Percentiles rank a stretch among this genome's conserved stretches.
phyloP scores from a whole-genome alignment of 1,284 basidiomycete genomes.

The Ustilago curta region DNA sequence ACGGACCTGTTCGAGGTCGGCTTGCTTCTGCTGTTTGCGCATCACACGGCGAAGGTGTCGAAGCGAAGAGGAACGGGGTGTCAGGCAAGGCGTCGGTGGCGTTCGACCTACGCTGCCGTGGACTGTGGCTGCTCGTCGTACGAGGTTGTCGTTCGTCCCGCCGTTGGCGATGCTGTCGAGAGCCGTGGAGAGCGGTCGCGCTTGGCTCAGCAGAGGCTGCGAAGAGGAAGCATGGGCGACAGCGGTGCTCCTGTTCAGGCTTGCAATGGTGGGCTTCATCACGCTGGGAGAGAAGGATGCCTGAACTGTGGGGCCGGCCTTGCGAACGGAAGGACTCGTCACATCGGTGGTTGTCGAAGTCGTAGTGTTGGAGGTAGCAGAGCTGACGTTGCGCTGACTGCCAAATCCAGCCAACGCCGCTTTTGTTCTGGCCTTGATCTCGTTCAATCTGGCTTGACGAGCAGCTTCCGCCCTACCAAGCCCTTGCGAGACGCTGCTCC shows the following conservation, averaged over 20 bases:
- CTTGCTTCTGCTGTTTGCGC: slow-evolving; percentile 40
- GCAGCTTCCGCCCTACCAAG: slow-evolving; percentile 37
- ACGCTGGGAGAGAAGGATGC: slow-evolving; percentile 38
- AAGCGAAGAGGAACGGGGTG: slow-evolving; percentile 43
- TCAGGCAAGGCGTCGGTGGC: slow-evolving; percentile 22
- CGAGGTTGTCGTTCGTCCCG: not conserved
- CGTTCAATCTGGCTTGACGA: slow-evolving; percentile 39
- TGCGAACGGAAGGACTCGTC: slow-evolving; percentile 4
- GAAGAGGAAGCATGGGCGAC: slow-evolving; percentile 16
- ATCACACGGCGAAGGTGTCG: slow-evolving; percentile 39
- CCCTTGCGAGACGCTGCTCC: slow-evolving; percentile 39
- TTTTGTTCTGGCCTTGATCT: slow-evolving; percentile 43
- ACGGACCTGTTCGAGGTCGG: slow-evolving; percentile 27
- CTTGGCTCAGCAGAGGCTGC: slow-evolving; percentile 17
- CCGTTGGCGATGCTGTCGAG: not conserved
- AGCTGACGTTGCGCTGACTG: slow-evolving; percentile 25
- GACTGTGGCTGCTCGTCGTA: slow-evolving; percentile 37
- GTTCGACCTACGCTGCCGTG: slow-evolving; percentile 21
- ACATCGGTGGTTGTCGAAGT: not conserved
- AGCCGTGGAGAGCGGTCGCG: not conserved
- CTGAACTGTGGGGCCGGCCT: slow-evolving; percentile 5
- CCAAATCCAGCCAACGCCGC: slow-evolving; percentile 36
- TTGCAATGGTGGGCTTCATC: slow-evolving; percentile 38
- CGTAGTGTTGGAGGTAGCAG: not conserved
- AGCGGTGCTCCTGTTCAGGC: slow-evolving; percentile 13